A percentile compares a stretch with the other conserved stretches of the same genome.
Evolutionary conservation across 768 basidiomycete species (phyloP).

Genomic region (Coprinopsis strossmayeri): DNA sequence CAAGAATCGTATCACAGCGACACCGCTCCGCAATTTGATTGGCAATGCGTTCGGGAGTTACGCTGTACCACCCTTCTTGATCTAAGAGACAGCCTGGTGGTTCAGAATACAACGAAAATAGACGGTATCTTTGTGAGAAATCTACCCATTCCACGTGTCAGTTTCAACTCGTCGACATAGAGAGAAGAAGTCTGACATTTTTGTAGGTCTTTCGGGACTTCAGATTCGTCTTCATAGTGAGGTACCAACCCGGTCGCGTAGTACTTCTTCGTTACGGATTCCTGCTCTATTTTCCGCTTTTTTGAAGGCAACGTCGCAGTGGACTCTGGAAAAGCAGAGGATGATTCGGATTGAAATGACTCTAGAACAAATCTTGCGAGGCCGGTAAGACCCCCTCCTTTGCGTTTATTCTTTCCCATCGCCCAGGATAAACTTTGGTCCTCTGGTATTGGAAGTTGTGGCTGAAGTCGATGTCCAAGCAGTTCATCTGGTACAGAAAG

Average conservation of each 20-base stretch:
- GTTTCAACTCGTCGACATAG: neutral
- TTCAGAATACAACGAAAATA: conserved; percentile 71
- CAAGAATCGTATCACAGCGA: conserved; percentile 76
- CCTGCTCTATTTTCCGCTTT: neutral
- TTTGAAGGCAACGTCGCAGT: neutral
- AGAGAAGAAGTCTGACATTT: conserved; percentile 60
- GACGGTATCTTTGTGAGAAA: conserved; percentile 76
- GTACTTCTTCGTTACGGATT: conserved; percentile 27
- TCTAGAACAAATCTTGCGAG: neutral
- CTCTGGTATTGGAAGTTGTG: no score
- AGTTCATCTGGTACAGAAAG: no score
- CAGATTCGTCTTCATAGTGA: conserved; percentile 51
- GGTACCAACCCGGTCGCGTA: conserved; percentile 73
- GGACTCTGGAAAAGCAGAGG: neutral
- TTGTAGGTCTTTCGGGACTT: conserved; percentile 72
- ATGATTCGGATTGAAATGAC: neutral
- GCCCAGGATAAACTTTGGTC: no score
- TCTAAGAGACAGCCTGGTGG: conserved; percentile 78
- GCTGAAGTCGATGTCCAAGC: no score
- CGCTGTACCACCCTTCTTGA: conserved; percentile 96
- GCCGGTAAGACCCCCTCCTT: neutral
- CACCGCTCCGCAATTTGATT: conserved; percentile 90
- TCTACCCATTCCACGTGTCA: conserved; percentile 39
- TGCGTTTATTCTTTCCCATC: conserved; percentile 4
- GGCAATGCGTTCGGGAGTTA: conserved; percentile 93